phyloP scores from a whole-genome alignment of 73 alveolate genomes.

The Paramecium pentaurelia region DNA sequence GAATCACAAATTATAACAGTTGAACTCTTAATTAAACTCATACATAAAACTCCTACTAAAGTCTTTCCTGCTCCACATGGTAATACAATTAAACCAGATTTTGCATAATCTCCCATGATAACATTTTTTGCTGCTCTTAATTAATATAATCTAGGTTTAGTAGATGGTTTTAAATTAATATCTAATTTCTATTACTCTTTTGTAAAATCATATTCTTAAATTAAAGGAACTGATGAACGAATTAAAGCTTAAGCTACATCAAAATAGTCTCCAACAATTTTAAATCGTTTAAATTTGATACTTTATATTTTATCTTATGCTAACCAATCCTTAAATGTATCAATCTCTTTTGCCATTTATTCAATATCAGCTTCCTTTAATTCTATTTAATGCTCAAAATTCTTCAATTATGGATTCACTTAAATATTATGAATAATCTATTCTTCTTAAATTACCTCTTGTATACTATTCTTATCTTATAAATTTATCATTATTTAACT shows the following conservation, averaged over 20 bases:
- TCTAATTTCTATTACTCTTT: constrained; percentile 60
- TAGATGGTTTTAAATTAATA: constrained; percentile 64
- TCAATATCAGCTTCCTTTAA: constrained; percentile 20
- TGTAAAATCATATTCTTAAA: constrained; percentile 77
- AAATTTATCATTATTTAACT: constrained; percentile 10
- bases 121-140: constrained; percentile 77
- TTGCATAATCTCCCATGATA: constrained; percentile 71
- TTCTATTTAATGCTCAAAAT: neutral
- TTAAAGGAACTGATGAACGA: constrained; percentile 63
- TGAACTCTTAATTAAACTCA: constrained; percentile 72
- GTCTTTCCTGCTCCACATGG: constrained; percentile 91
- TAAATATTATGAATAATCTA: neutral
- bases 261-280: constrained; percentile 63
- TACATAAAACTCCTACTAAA: constrained; percentile 75
- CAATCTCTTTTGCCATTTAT: constrained; percentile 23
- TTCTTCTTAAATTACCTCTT: neutral
- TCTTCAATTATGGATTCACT: neutral
- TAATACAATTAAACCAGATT: constrained; percentile 78
- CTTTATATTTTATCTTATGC: constrained; percentile 15
- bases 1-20: constrained; percentile 74
- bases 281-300: constrained; percentile 54
- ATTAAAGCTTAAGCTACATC: constrained; percentile 57
- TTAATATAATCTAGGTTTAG: constrained; percentile 72
- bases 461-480: neutral
- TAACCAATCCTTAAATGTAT: constrained; percentile 27